phyloP scores from a whole-genome alignment of 2,329 filamentous ascomycete genomes.

The Aspergillus texensis region DNA sequence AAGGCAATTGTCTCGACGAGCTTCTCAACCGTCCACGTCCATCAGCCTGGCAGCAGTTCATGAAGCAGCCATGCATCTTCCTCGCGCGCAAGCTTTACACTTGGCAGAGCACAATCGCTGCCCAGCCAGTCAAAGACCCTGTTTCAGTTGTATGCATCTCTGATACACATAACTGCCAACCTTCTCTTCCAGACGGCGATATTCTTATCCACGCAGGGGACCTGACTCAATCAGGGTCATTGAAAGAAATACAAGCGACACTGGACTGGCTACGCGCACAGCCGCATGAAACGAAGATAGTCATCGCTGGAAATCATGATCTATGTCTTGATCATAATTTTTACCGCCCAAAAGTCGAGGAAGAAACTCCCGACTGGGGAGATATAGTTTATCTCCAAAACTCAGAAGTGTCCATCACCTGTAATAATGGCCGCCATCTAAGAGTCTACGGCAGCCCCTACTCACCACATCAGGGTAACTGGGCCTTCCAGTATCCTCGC shows the following conservation, averaged over 20 bases:
- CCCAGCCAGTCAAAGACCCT: background rate
- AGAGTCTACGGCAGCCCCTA: constrained; percentile 76
- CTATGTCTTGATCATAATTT: constrained; percentile 71
- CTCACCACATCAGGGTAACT: constrained; percentile 71
- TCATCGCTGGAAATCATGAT: constrained; percentile 85
- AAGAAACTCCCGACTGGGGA: constrained; percentile 59
- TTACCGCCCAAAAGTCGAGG: constrained; percentile 22
- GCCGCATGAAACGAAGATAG: constrained; percentile 74
- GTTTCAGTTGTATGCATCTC: constrained; percentile 24
- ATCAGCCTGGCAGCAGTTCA: constrained; percentile 6
- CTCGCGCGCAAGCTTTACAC: constrained; percentile 6
- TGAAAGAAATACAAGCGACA: constrained; percentile 69
- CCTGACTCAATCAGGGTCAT: constrained; percentile 64
- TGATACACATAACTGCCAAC: constrained; percentile 33
- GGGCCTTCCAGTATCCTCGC: constrained; percentile 73
- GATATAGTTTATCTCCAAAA: constrained; percentile 73
- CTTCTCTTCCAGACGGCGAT: constrained; percentile 35
- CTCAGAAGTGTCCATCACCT: constrained; percentile 60
- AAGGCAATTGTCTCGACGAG: background rate
- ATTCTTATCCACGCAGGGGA: constrained; percentile 47
- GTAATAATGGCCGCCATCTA: constrained; percentile 59
- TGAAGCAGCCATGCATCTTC: constrained; percentile 6
- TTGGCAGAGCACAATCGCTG: background rate
- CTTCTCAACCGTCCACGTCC: constrained; percentile 4
- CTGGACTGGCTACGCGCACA: constrained; percentile 73